Base-by-base conservation (phyloP, 2,329 filamentous ascomycete genomes). In the Fusarium sp. region DNA sequence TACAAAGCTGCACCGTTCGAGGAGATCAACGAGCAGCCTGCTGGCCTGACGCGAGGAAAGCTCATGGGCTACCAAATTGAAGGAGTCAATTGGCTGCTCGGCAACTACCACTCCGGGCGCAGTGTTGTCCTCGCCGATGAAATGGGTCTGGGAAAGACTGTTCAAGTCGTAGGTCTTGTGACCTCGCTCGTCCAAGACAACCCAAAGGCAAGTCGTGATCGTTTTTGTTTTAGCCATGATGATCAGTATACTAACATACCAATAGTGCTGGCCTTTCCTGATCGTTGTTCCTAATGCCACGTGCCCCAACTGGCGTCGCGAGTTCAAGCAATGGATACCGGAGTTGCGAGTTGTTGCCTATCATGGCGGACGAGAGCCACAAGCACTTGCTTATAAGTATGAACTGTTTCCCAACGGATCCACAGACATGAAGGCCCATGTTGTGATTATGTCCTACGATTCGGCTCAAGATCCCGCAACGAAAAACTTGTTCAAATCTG, bases 61-160 rank as follows among this genome's bases (percentile, higher is more conserved):
- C 83, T 98, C 62, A 98, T 98, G 94, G 88, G 89, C 34, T 98
- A 99, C 75, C 96, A 99, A 77, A 82, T 97, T 45, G 93, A 98
- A 62, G 96, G 96, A 21, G 84, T 98, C 53, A 98, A 98, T 75
- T 99, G 96, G 94, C 87, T 99, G 4, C 90, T 97, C 62, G 94
- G 92, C 78, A 96, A 96, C 76, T 98, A 93, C 84, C 92, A 94
- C 74, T 85, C 88, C 52, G 86, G 90, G 71, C 90, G 92, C 76
- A 98, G 96, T 75, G 92, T 94, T 28, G 95, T 98, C 62, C 86
- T 98, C 9, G 96, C 96, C 1, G 96, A 99, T 76, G 96, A 99
- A 77, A 99, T 99, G 96, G 96, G 96, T 42, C 87, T 99, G 3
- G 96, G 96, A 31, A 99, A 99, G 82, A 99, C 96, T 0, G 93